A percentile compares a stretch with the other conserved stretches of the same genome.
phyloP scores from a whole-genome alignment of 192 early-diverging fungal genomes.

The Mortierella claussenii region DNA sequence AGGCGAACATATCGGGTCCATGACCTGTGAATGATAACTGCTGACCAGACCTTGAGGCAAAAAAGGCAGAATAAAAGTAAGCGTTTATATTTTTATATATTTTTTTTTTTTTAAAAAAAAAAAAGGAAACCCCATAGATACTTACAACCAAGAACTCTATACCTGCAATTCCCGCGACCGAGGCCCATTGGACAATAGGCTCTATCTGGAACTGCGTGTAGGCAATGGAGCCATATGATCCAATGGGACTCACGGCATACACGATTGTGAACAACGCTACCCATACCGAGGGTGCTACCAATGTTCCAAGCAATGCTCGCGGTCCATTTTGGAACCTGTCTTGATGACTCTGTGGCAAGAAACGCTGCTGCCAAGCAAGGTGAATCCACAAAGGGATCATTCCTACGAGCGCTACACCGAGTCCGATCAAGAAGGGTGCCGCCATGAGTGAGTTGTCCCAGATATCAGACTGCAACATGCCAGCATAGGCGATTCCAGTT shows the following conservation, averaged over 20 bases:
- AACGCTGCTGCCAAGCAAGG: slow-evolving; percentile 39
- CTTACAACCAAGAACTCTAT: slow-evolving; percentile 45
- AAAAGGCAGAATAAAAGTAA: neutral
- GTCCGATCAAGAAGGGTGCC: slow-evolving; percentile 19
- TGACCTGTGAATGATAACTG: slow-evolving; percentile 22
- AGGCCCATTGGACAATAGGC: slow-evolving; percentile 41
- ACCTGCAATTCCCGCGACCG: slow-evolving; percentile 39
- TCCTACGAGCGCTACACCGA: slow-evolving; percentile 6
- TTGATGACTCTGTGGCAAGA: slow-evolving; percentile 25
- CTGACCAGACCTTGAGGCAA: slow-evolving; percentile 21
- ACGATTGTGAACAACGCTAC: slow-evolving; percentile 29
- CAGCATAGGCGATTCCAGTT: slow-evolving; percentile 30
- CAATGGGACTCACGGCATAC: slow-evolving; percentile 41
- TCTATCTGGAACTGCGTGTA: slow-evolving; percentile 42
- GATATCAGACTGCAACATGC: slow-evolving; percentile 33
- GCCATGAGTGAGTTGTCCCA: slow-evolving; percentile 29
- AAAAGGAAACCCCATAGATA: slow-evolving; percentile 1
- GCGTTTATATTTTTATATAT: neutral
- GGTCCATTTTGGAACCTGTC: slow-evolving; percentile 33
- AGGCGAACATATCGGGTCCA: slow-evolving; percentile 19
- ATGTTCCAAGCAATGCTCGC: slow-evolving; percentile 16
- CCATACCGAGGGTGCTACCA: slow-evolving; percentile 35
- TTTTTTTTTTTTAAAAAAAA: neutral
- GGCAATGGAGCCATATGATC: slow-evolving; percentile 39
- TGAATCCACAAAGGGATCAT: slow-evolving; percentile 31